Percentiles rank a stretch among this genome's conserved stretches.
Evolutionary conservation across 345 rosid species (phyloP).

Genomic region (Camelina hispida): DNA sequence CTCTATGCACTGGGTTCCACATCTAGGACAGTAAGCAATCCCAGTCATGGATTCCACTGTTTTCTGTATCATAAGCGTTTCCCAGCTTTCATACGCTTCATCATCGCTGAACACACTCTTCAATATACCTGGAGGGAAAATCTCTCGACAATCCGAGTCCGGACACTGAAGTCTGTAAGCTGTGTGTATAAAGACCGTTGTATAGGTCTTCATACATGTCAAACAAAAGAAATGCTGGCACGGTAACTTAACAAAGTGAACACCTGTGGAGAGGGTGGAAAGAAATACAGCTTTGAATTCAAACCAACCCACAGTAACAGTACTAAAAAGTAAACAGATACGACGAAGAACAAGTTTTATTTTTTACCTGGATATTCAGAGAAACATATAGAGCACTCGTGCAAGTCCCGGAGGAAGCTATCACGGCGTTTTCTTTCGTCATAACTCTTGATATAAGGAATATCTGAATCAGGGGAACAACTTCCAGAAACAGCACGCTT

Average conservation of each 20-base stretch:
- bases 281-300: background rate
- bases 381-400: conserved; percentile 79
- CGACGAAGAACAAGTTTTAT: conserved; percentile 29
- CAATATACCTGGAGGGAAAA: conserved; percentile 72
- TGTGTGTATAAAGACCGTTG: conserved; percentile 75
- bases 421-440: conserved; percentile 69
- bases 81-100: conserved; percentile 79
- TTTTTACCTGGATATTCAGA: conserved; percentile 58
- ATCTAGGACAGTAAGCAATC: conserved; percentile 79
- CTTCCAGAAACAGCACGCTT: conserved; percentile 67
- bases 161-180: conserved; percentile 77
- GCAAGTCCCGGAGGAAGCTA: conserved; percentile 64
- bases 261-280: conserved; percentile 49
- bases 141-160: conserved; percentile 63
- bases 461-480: conserved; percentile 65
- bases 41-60: conserved; percentile 86
- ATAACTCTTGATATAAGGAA: conserved; percentile 68
- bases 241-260: conserved; percentile 71
- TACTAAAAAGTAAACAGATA: background rate
- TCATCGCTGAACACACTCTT: conserved; percentile 67
- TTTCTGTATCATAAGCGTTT: conserved; percentile 76
- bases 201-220: conserved; percentile 78
- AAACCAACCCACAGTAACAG: background rate
- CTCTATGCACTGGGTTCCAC: conserved; percentile 86
- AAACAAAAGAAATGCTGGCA: conserved; percentile 84